phyloP scores from a whole-genome alignment of 225 moss, liverwort and hornwort species.

The Sphagnum tenellum region DNA sequence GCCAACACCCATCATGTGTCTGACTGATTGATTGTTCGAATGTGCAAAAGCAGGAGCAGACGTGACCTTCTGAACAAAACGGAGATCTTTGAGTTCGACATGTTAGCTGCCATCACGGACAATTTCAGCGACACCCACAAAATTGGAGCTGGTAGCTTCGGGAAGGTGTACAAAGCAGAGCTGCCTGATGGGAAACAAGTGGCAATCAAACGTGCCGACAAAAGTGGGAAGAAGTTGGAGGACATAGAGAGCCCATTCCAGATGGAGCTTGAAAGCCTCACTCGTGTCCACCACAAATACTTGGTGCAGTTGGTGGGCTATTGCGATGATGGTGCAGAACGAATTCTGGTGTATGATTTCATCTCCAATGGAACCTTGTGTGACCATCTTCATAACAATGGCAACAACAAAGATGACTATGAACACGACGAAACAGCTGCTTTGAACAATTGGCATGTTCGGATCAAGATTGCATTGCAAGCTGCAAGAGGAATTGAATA shows the following conservation, averaged over 20 bases:
- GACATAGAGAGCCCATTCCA: conserved; percentile 6
- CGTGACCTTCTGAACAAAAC: not conserved
- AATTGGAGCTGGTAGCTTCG: conserved; percentile 17
- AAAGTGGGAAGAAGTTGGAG: conserved; percentile 2
- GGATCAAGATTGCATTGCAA: conserved; percentile 5
- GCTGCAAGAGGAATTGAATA: conserved; percentile 5
- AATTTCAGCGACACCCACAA: conserved; percentile 17
- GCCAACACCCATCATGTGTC: too few relatives aligned
- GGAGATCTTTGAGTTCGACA: conserved; percentile 9
- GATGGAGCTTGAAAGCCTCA: conserved; percentile 7
- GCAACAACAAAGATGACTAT: not conserved
- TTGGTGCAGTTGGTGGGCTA: conserved; percentile 10
- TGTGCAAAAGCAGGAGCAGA: not conserved
- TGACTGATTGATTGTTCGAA: not conserved
- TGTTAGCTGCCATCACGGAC: conserved; percentile 3
- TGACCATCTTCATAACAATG: conserved; percentile 5
- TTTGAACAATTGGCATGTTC: conserved; percentile 4
- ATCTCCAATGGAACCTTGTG: conserved; percentile 11
- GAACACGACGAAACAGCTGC: not conserved
- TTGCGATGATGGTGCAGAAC: conserved; percentile 3
- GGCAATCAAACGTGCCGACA: conserved; percentile 20
- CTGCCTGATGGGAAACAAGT: conserved; percentile 18
- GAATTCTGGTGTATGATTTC: conserved; percentile 9
- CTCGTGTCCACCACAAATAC: conserved; percentile 10
- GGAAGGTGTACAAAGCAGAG: conserved; percentile 16